Evolutionary conservation across 768 basidiomycete species (phyloP), one percentile per base, ranked within the genome.

Genomic region (Pleurotus sapidus): DNA sequence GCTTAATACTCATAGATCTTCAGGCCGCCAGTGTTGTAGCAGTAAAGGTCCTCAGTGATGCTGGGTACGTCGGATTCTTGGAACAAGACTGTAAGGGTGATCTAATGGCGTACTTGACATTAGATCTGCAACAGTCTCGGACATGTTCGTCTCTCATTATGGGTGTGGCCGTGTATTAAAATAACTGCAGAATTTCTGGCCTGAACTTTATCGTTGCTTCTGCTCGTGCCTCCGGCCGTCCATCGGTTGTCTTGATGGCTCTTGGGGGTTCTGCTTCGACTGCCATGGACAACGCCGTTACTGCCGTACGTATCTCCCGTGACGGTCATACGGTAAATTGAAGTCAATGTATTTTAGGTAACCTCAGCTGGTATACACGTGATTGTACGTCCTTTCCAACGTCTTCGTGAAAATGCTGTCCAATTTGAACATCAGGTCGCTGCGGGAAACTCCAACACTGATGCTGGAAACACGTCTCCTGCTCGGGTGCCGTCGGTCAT

Each of bases 21-120:
- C 30, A 34, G 30, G 30, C 49, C 12, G 74, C 72, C 1, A 65
- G 57, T 30, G 55, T 78, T 53, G 68, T 76, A 49, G 74, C 76
- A 1, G 75, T 78, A 55, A 78, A 78, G 60, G 77, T 78, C 17
- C 67, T 77, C 57, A 65, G 64, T 49, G 73, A 75, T 49, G 42
- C 49, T 24, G 75, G 74, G 67, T 73, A 38, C 0, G 63, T 58
- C 11, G 17, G 17, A 24, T 9, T 23, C 1, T 2, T 27, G 12
- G 48, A 17, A 30, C 38, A 23, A 12, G 25, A 24, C 9, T n/a
- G 12, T 46, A n/a, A 12, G 55, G 15, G 27, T 3, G 11, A 27
- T 30, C 37, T 40, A 7, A 2, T 4, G 11, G 1, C 55, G 5
- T 8, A 30, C 20, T 37, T 23, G 6, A 14, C 38, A n/a, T 7